A percentile compares a stretch with the other conserved stretches of the same genome.
Evolutionary conservation across 345 rosid species (phyloP).

Genomic region (Barbarea vulgaris): DNA sequence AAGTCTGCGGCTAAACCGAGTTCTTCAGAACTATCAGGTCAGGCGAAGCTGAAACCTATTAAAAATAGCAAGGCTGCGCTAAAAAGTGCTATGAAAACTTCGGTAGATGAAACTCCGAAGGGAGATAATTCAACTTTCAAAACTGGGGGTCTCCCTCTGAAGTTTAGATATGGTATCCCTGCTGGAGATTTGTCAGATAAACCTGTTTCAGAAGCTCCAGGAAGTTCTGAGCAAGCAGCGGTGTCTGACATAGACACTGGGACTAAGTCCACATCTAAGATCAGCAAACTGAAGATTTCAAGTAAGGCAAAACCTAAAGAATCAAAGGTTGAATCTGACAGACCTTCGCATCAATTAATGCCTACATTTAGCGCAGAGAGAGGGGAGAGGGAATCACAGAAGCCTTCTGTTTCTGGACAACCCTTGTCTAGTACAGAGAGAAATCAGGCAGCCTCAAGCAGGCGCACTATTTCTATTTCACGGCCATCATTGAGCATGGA

Average conservation of each 20-base stretch:
- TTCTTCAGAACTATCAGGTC: too few species aligned
- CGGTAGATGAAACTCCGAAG: slow-evolving; percentile 56
- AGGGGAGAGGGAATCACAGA: slow-evolving; percentile 60
- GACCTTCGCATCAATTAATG: slow-evolving; percentile 56
- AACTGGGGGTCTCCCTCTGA: slow-evolving; percentile 67
- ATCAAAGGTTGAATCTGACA: slow-evolving; percentile 53
- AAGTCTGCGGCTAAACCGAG: too few species aligned
- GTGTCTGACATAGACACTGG: slow-evolving; percentile 57
- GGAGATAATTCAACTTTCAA: slow-evolving; percentile 56
- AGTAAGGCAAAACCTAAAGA: slow-evolving; percentile 66
- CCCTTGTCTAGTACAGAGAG: slow-evolving; percentile 54
- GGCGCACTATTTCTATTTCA: slow-evolving; percentile 57
- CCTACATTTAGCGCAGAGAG: slow-evolving; percentile 58
- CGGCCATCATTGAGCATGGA: slow-evolving; percentile 60
- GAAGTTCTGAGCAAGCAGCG: slow-evolving; percentile 55
- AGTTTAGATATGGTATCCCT: slow-evolving; percentile 67
- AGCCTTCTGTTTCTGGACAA: too few species aligned
- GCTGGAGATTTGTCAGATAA: slow-evolving; percentile 58
- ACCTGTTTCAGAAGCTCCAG: slow-evolving; percentile 48
- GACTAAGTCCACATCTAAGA: slow-evolving; percentile 53
- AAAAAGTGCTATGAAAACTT: slow-evolving; percentile 52
- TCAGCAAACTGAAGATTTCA: slow-evolving; percentile 71
- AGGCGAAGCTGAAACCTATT: too few species aligned
- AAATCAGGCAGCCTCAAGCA: slow-evolving; percentile 57
- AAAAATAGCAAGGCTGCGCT: too few species aligned